A percentile compares a stretch with the other conserved stretches of the same genome.
These are phyloP conservation scores for Annulohypoxylon truncatum DNA, from an alignment of 2,329 filamentous ascomycete genomes.

Conservation along the genomic window DNA sequence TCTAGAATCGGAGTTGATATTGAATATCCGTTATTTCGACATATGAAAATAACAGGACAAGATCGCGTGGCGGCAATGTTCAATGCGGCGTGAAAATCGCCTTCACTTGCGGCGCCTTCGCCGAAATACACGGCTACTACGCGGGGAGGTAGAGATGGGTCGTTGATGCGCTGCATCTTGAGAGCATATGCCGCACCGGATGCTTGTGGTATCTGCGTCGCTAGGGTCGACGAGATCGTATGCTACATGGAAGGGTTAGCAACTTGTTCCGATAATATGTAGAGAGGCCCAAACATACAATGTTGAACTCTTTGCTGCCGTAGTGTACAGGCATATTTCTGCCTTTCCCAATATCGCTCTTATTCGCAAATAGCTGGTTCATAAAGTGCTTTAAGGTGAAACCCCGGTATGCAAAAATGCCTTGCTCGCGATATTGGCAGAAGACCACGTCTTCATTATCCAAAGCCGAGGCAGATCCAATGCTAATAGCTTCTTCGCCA, in stretches of 20 bases:
- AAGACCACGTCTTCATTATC: constrained; percentile 90
- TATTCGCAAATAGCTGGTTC: constrained; percentile 92
- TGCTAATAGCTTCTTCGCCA: constrained; percentile 92
- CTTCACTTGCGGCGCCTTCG: constrained; percentile 89
- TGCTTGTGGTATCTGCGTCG: constrained; percentile 90
- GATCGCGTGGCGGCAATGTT: constrained; percentile 91
- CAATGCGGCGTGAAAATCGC: constrained; percentile 90
- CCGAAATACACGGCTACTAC: constrained; percentile 89
- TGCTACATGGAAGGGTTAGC: constrained; percentile 63
- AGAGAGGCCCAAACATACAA: constrained; percentile 64
- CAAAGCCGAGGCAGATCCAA: constrained; percentile 87
- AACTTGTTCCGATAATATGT: not conserved
- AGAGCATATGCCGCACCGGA: constrained; percentile 88
- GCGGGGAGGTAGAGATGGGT: constrained; percentile 73
- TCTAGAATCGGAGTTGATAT: constrained; percentile 91
- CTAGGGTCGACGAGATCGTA: constrained; percentile 86
- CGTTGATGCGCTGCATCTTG: constrained; percentile 80
- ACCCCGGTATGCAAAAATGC: constrained; percentile 89
- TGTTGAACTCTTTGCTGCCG: constrained; percentile 83
- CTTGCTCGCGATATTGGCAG: constrained; percentile 93
- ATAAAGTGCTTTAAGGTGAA: constrained; percentile 92
- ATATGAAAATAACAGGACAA: constrained; percentile 91
- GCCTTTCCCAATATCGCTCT: constrained; percentile 80
- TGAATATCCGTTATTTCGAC: constrained; percentile 92
- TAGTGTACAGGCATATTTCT: constrained; percentile 99